phyloP scores from a whole-genome alignment of 305 asterid genomes.

The Fraxinus sp. region DNA sequence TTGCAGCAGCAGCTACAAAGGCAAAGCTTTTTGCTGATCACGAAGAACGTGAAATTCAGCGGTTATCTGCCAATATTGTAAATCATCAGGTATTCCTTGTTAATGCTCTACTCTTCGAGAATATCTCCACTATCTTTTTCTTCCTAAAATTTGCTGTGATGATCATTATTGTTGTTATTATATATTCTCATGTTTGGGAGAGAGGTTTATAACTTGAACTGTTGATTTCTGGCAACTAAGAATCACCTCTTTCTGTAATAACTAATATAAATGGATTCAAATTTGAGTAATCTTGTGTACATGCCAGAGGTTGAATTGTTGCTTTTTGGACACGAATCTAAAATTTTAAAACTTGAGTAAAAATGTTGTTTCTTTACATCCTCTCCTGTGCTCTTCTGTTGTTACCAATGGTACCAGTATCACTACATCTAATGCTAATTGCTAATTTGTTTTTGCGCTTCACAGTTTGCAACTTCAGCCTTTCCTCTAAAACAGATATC shows the following conservation, averaged over 20 bases:
- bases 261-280: conserved; percentile 9
- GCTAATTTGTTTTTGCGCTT: neutral
- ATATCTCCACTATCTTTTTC: conserved; percentile 1
- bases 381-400: neutral
- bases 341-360: neutral
- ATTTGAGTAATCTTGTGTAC: neutral
- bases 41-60: conserved; percentile 97
- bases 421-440: neutral
- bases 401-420: neutral
- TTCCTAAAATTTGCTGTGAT: conserved; percentile 6
- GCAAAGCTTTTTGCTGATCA: conserved; percentile 98
- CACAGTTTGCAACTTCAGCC: neutral
- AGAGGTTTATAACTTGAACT: conserved; percentile 1
- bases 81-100: conserved; percentile 74
- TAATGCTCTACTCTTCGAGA: neutral
- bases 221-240: neutral
- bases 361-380: neutral
- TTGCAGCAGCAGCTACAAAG: conserved; percentile 88
- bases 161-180: neutral
- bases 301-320: conserved; percentile 11
- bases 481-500: neutral
- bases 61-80: conserved; percentile 89
- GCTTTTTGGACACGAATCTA: neutral
- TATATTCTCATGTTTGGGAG: conserved; percentile 9
- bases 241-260: neutral